Evolutionary conservation across 148 eudicot species (phyloP), one percentile per base, ranked within the genome.

Genomic region (Pharnaceum exiguum): DNA sequence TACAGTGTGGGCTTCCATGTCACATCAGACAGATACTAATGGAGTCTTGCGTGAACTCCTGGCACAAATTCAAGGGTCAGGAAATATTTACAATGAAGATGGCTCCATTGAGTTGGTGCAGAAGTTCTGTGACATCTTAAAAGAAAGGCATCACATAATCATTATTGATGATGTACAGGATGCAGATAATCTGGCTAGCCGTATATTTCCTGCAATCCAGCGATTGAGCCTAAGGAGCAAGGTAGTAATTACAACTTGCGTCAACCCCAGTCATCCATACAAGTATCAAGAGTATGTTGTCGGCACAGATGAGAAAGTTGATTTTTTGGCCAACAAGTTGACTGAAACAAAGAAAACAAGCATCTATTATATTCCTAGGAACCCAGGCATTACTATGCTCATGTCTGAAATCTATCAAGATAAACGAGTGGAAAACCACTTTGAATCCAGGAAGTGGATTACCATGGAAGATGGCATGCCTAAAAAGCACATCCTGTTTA

Each of bases 71-170:
- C 62, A 27, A 13, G 50, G 62, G 36, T 28, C 21, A 11, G 7
- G 10, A 33, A 50, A 57, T 26, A 35, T 57, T 17, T 50, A n/a
- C 26, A 45, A 57, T 21, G 47, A 35, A 25, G 28, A 36, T 39
- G 35, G 35, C 50, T 42, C 38, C 10, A 27, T 8, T 13, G 38
- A 57, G 26, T 28, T 57, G 50, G 62, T 28, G 26, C 19, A 28
- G 4, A 43, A 18, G 32, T 9, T 57, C 28, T n/a, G 62, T 38
- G 18, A 43, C 44, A 28, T 57, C 45, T 42, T 43, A 28, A n/a
- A 42, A 27, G 36, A 57, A 57, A 43, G 62, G 62, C 11, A 37
- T 27, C 28, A 43, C 62, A 33, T 57, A 15, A 57, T 57, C 62
- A 29, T 57, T 18, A 49, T 57, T 29, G 62, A 57, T 29, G 50